These are phyloP conservation scores for Carex cristatella DNA, from an alignment of 176 grass and related monocot species.

Conservation along the genomic window DNA sequence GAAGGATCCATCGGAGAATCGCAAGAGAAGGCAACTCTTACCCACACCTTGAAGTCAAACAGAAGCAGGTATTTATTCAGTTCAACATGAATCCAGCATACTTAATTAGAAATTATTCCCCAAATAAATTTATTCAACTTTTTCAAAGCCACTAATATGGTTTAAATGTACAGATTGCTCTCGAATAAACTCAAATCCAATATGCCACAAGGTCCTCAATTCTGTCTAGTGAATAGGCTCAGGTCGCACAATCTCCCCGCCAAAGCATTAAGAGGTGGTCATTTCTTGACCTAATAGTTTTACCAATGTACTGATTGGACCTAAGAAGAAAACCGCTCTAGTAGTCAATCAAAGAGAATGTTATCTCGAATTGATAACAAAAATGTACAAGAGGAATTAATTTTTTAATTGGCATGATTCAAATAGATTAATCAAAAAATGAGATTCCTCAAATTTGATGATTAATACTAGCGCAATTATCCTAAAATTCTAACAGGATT, in stretches of 20 bases:
- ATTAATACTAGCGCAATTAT: background rate
- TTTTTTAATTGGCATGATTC: background rate
- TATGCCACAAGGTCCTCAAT: background rate
- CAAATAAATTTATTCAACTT: background rate
- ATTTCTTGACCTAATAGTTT: background rate
- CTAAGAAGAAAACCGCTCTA: background rate
- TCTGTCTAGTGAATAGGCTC: background rate
- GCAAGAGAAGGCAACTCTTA: constrained; percentile 92
- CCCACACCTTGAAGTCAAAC: constrained; percentile 62
- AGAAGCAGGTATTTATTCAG: background rate
- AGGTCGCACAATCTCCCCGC: background rate
- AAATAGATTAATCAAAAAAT: background rate
- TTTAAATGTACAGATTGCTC: background rate
- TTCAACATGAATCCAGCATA: background rate
- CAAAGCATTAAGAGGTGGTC: background rate
- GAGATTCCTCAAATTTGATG: background rate
- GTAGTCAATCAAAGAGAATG: background rate
- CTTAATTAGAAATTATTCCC: background rate
- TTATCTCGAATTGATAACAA: background rate
- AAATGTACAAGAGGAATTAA: background rate
- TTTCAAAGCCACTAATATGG: background rate
- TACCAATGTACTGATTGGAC: background rate
- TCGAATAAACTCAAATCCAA: background rate
- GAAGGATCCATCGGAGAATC: constrained; percentile 95
- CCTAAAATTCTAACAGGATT: background rate